Conservation (phyloP, 805 yeast genomes). For the Candida wancherniae region DNA sequence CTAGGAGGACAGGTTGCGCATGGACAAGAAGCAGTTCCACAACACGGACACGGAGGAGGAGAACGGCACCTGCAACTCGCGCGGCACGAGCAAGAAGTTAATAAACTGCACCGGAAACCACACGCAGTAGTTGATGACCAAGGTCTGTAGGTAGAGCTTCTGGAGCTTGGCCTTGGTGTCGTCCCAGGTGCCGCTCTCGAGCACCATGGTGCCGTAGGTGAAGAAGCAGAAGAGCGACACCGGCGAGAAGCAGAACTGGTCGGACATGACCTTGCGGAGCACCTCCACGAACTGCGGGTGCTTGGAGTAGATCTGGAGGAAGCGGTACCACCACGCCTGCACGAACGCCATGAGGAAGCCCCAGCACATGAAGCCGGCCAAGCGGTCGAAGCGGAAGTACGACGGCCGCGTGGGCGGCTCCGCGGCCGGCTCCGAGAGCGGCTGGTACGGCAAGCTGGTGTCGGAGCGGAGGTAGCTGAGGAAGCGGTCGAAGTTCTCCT, state of each 20-base stretch:
- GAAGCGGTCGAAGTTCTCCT: conserved; percentile 27
- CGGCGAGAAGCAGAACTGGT: conserved; percentile 88
- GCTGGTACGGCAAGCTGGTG: conserved; percentile 6
- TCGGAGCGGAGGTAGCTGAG: conserved; percentile 33
- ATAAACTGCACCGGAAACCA: conserved; percentile 82
- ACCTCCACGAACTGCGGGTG: conserved; percentile 84
- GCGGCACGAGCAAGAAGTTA: conserved; percentile 67
- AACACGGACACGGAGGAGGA: conserved; percentile 80
- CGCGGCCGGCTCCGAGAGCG: conserved; percentile 3
- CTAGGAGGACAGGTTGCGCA: conserved; percentile 48
- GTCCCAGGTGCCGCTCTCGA: conserved; percentile 67
- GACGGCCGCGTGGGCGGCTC: conserved; percentile 11
- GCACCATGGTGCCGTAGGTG: conserved; percentile 73
- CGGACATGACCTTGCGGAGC: conserved; percentile 80
- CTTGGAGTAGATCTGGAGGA: conserved; percentile 74
- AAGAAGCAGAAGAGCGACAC: conserved; percentile 75
- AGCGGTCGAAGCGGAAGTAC: conserved; percentile 60
- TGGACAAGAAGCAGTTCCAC: conserved; percentile 91
- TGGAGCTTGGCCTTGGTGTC: conserved; percentile 62
- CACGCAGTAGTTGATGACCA: conserved; percentile 63
- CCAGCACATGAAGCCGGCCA: conserved; percentile 81
- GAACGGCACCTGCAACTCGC: conserved; percentile 82
- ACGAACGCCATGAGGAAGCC: conserved; percentile 78
- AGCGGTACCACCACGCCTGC: conserved; percentile 85
- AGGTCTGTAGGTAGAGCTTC: conserved; percentile 61